phyloP scores from a whole-genome alignment of 2,329 filamentous ascomycete genomes.

The Cladosporium oxysporum region DNA sequence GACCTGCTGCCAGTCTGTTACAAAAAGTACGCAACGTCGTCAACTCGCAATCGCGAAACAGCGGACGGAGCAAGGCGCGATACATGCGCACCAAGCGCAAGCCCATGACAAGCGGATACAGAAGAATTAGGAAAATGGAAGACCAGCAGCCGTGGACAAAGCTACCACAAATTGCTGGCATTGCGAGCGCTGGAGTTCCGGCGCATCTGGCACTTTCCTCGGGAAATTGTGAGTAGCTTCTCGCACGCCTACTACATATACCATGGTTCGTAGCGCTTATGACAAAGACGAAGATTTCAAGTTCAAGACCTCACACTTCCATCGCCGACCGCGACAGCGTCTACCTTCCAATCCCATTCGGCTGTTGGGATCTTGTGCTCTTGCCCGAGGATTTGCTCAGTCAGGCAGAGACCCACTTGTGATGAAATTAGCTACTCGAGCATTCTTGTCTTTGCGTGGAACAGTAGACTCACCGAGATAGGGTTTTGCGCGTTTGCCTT shows the following conservation, averaged over 20 bases:
- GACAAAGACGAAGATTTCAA: constrained; percentile 50
- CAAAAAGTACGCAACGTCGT: background rate
- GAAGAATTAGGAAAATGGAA: background rate
- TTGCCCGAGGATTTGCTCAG: constrained; percentile 75
- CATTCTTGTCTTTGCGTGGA: background rate
- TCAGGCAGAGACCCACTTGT: constrained; percentile 75
- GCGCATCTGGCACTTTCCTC: constrained; percentile 11
- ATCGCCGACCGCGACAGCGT: constrained; percentile 55
- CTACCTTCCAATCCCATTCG: constrained; percentile 74
- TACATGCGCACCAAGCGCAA: background rate
- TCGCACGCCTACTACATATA: constrained; percentile 14
- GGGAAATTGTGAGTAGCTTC: constrained; percentile 26
- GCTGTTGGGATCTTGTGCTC: constrained; percentile 71
- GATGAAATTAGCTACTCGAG: background rate
- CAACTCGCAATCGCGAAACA: background rate
- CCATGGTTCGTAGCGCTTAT: constrained; percentile 20
- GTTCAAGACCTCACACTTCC: constrained; percentile 44
- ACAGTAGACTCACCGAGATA: constrained; percentile 56
- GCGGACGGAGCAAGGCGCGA: background rate
- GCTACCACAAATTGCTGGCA: background rate
- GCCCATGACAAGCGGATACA: background rate
- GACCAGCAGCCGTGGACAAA: background rate
- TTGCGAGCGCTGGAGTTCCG: constrained; percentile 8
- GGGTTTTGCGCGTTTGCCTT: constrained; percentile 49
- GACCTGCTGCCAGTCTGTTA: background rate